phyloP scores from a whole-genome alignment of 345 rosid species.

The Eucalyptus erythrocorys region DNA sequence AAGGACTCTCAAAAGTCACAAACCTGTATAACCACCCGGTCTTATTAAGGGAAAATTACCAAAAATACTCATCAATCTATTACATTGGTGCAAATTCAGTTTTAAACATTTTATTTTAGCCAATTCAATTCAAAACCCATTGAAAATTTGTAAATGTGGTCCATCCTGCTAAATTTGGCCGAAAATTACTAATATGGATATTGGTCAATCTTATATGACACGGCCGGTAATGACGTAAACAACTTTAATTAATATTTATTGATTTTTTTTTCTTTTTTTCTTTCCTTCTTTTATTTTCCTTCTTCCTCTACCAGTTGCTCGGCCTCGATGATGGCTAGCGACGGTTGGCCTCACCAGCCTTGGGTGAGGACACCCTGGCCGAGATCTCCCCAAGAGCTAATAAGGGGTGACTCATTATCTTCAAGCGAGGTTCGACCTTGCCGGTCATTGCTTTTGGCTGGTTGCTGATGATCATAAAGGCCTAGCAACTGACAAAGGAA shows the following conservation, averaged over 20 bases:
- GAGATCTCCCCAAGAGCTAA: accelerated
- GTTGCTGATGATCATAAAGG: not conserved
- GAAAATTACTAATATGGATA: accelerated
- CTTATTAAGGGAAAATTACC: accelerated
- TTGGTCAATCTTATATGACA: accelerated
- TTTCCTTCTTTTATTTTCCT: no score
- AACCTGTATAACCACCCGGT: not conserved
- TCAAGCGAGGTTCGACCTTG: accelerated
- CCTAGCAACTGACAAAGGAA: not conserved
- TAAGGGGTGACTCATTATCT: not conserved
- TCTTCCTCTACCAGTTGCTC: accelerated
- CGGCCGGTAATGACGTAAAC: accelerated
- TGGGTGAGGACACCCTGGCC: not conserved
- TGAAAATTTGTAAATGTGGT: no score
- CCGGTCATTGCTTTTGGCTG: accelerated
- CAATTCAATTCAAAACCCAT: not conserved
- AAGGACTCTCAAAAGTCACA: not conserved
- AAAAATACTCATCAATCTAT: no score
- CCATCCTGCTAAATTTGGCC: accelerated
- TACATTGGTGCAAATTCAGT: no score
- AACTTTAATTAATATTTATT: no score
- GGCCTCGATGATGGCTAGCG: not conserved
- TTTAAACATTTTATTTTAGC: accelerated
- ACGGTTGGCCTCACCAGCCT: not conserved
- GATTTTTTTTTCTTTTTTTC: no score